A percentile compares a stretch with the other conserved stretches of the same genome.
Conservation (phyloP, 768 basidiomycete species). For the Rhodosporidiobolus sp. region DNA sequence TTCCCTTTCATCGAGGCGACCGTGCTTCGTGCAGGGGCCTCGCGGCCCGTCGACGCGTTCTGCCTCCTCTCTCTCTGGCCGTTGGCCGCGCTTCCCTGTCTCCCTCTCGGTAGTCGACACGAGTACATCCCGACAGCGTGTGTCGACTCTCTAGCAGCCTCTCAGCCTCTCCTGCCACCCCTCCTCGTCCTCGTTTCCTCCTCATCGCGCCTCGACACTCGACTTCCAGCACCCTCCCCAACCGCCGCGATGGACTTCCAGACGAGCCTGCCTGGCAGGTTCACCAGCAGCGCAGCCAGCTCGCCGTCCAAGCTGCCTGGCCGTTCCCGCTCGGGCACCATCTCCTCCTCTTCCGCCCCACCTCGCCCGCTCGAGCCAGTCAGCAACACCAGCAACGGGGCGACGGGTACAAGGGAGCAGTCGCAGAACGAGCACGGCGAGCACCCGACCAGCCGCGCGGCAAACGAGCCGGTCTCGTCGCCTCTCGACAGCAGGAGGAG, state of each 20-base stretch:
- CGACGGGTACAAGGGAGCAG: neutral
- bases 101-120: too few species aligned
- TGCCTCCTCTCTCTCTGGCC: too few species aligned
- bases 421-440: too few species aligned
- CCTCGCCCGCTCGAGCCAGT: neutral
- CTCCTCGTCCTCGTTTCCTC: neutral
- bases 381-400: neutral
- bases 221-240: neutral
- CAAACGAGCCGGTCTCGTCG: too few species aligned
- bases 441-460: too few species aligned
- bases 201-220: neutral
- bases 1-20: too few species aligned
- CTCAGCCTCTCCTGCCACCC: neutral
- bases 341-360: neutral
- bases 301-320: neutral
- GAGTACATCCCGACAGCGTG: too few species aligned
- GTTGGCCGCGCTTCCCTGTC: too few species aligned
- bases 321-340: neutral
- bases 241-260: neutral
- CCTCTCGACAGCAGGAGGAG: neutral
- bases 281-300: neutral
- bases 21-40: too few species aligned
- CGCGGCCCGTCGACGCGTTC: too few species aligned
- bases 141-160: too few species aligned
- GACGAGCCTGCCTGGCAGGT: neutral